These are phyloP conservation scores for Hirschioporus abietinus DNA, from an alignment of 768 basidiomycete genomes.

Conservation along the genomic window DNA sequence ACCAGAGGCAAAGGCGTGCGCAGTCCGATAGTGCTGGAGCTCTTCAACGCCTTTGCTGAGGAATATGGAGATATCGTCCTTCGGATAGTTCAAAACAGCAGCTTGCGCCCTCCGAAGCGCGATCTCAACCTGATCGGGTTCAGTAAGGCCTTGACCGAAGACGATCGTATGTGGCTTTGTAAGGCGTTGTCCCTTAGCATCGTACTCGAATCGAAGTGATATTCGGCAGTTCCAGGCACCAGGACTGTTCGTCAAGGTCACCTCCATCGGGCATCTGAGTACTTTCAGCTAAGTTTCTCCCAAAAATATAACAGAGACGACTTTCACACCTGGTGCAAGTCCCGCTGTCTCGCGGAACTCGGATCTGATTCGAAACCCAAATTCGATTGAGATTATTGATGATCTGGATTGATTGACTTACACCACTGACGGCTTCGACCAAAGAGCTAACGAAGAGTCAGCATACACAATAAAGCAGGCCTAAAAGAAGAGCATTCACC, in stretches of 20 bases:
- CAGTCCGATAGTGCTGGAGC: constrained; percentile 8
- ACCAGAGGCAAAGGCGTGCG: constrained; percentile 17
- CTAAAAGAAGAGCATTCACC: background rate
- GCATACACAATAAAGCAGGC: constrained; percentile 2
- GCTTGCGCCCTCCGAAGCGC: constrained; percentile 56
- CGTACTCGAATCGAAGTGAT: constrained; percentile 36
- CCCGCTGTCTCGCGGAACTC: constrained; percentile 42
- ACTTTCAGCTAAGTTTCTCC: background rate
- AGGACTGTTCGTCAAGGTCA: constrained; percentile 21
- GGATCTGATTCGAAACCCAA: constrained; percentile 27
- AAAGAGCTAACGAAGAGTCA: constrained; percentile 36
- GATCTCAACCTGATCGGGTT: constrained; percentile 42
- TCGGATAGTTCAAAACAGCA: constrained; percentile 40
- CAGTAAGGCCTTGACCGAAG: constrained; percentile 39
- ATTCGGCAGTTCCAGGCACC: constrained; percentile 32
- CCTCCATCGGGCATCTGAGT: constrained; percentile 29
- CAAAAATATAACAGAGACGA: background rate
- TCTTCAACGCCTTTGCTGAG: constrained; percentile 17
- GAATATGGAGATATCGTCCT: constrained; percentile 28
- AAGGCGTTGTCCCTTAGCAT: constrained; percentile 24
- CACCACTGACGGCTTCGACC: constrained; percentile 53
- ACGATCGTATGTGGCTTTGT: constrained; percentile 19
- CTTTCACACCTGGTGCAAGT: constrained; percentile 31
- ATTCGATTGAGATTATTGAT: background rate
- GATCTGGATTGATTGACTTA: constrained; percentile 22